Evolutionary conservation across 1,139 yeast genomes (phyloP).

Genomic region (Hansenula lynferdii): DNA sequence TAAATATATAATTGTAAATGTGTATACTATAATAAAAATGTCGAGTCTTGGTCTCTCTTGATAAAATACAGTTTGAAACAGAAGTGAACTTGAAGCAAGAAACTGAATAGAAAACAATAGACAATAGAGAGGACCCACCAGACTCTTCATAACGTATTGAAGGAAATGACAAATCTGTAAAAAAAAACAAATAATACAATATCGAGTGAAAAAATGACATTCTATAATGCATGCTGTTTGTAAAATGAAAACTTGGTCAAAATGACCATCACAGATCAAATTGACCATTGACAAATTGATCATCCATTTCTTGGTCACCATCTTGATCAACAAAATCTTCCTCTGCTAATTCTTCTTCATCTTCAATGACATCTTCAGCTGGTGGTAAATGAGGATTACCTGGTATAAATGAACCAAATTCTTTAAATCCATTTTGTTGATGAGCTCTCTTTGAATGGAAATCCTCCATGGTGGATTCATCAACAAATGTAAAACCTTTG

Average conservation of each 20-base stretch:
- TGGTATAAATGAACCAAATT: constrained; percentile 70
- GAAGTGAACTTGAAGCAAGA: too few relatives aligned
- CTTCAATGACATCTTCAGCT: constrained; percentile 79
- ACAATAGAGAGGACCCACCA: too few relatives aligned
- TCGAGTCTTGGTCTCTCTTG: background rate
- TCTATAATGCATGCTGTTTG: too few relatives aligned
- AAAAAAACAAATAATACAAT: too few relatives aligned
- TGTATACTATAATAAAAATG: too few relatives aligned
- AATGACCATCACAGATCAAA: constrained; percentile 57
- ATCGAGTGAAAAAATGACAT: too few relatives aligned
- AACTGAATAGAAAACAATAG: too few relatives aligned
- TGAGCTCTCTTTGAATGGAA: constrained; percentile 42
- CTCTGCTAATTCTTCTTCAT: constrained; percentile 55
- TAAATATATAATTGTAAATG: too few relatives aligned
- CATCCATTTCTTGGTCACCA: constrained; percentile 49
- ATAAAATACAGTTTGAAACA: too few relatives aligned
- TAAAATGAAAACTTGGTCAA: background rate
- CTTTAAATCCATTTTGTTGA: constrained; percentile 30
- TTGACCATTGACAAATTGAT: constrained; percentile 85
- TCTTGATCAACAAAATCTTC: constrained; percentile 40
- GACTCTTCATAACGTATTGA: too few relatives aligned
- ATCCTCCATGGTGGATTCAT: constrained; percentile 89
- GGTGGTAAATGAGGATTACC: constrained; percentile 78
- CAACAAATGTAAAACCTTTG: constrained; percentile 94
- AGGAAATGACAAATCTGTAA: too few relatives aligned